These are phyloP conservation scores for Blumeria hordei DNA, from an alignment of 2,329 filamentous ascomycete genomes.

Conservation along the genomic window DNA sequence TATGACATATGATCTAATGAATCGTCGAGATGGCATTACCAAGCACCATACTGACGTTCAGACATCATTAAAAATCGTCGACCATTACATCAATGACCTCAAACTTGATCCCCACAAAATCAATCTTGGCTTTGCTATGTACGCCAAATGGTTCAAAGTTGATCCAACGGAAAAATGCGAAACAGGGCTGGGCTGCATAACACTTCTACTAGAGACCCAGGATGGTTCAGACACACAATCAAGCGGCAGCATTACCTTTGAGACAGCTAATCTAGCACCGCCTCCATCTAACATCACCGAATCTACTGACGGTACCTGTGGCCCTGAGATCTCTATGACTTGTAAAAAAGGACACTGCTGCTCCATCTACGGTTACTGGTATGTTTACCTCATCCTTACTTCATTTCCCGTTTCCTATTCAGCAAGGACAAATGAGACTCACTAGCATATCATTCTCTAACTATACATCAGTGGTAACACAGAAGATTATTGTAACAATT, in stretches of 20 bases:
- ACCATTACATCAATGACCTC: slow-evolving; percentile 25
- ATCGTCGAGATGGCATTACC: slow-evolving; percentile 39
- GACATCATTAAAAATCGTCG: slow-evolving; percentile 27
- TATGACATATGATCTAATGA: slow-evolving; percentile 49
- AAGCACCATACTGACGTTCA: slow-evolving; percentile 38
- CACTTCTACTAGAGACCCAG: slow-evolving; percentile 48
- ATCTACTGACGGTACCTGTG: slow-evolving; percentile 35
- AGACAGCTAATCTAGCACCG: slow-evolving; percentile 23
- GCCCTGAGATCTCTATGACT: slow-evolving; percentile 25
- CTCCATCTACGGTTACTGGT: slow-evolving; percentile 22
- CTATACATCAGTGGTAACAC: slow-evolving; percentile 22
- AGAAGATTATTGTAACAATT: slow-evolving; percentile 28
- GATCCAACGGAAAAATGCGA: slow-evolving; percentile 17
- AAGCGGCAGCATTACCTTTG: slow-evolving; percentile 31
- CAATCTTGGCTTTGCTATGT: slow-evolving; percentile 40
- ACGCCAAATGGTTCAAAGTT: slow-evolving; percentile 37
- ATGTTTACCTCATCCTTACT: slow-evolving; percentile 21
- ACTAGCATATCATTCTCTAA: not conserved
- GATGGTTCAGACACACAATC: slow-evolving; percentile 48
- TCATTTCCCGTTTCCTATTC: not conserved
- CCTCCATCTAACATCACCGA: slow-evolving; percentile 40
- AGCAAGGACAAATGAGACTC: not conserved
- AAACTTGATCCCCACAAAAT: slow-evolving; percentile 22
- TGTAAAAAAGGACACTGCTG: not conserved
- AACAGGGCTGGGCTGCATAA: slow-evolving; percentile 23